These are phyloP conservation scores for Oryza nivara DNA, from an alignment of 176 grass and related monocot species.

Conservation along the genomic window DNA sequence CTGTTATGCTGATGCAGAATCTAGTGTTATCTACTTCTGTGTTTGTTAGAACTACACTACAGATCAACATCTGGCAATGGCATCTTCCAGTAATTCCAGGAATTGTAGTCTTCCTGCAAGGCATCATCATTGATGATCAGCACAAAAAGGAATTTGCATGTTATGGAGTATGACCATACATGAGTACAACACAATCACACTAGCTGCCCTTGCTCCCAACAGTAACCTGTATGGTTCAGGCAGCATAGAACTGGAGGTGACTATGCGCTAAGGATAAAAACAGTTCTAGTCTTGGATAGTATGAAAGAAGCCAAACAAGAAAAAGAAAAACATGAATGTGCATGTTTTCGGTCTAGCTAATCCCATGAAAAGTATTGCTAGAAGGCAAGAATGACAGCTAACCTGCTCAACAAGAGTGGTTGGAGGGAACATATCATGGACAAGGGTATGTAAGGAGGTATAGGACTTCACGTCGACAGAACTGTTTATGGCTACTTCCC, in stretches of 20 bases:
- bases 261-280: neutral
- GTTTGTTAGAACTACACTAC: slow-evolving; percentile 52
- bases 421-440: slow-evolving; percentile 98
- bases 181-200: neutral
- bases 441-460: slow-evolving; percentile 96
- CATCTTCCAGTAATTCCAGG: slow-evolving; percentile 86
- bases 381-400: slow-evolving; percentile 19
- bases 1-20: slow-evolving; percentile 24
- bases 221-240: neutral
- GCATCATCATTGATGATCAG: slow-evolving; percentile 33
- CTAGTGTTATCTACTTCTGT: slow-evolving; percentile 42
- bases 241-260: neutral
- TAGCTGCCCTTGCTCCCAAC: neutral
- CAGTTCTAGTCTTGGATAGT: neutral
- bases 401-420: slow-evolving; percentile 99
- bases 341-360: slow-evolving; percentile 11
- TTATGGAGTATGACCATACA: neutral
- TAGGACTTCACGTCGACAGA: slow-evolving; percentile 93
- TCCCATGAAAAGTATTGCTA: slow-evolving; percentile 9
- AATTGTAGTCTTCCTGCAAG: slow-evolving; percentile 79
- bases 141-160: neutral
- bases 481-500: slow-evolving; percentile 94
- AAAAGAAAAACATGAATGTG: neutral
- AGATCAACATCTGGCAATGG: slow-evolving; percentile 59
- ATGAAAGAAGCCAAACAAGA: neutral